Evolutionary conservation across 148 eudicot genomes (phyloP), one percentile per base, ranked within the genome.

Genomic region (Chenopodium berlandieri): DNA sequence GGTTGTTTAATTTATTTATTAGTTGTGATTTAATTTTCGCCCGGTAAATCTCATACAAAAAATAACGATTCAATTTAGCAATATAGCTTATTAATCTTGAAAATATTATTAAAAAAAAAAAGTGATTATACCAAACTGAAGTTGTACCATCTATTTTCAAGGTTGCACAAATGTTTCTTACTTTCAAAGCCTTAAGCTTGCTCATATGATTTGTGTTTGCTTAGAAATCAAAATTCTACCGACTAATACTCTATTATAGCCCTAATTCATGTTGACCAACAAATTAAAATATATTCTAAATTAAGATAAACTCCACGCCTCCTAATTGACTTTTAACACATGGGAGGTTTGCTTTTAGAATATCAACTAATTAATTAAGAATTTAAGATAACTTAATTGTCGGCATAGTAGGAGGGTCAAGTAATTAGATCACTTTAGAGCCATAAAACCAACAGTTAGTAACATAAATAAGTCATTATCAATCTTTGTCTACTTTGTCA

Each of bases 401-500:
- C 60, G 74, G 76, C 82, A 79, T 84, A 48, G 56, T 75, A 80
- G 72, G 46, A 80, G 83, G 76, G 30, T 17, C 19, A 84, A 84
- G 86, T 71, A 75, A 79, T 65, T 27, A 71, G 16, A 75, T 48
- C 22, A 60, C 58, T 70, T 79, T 64, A 4, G 68, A 40, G 62
- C 50, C 12, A 48, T 48, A 48, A 9, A 48, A 48, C 52, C 13
- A 48, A 9, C 52, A 40, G 44, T 40, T 5, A 6, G 44, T 40
- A 40, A 40, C 44, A 40, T 40, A 40, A 40, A 40, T 31, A 50
- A 50, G 72, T 69, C 72, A 69, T 69, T 46, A 16, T 69, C 31
- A 32, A 69, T 31, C 71, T 69, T 69, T 69, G 74, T 71, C 44
- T 71, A 37, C 25, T 71, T 71, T 17, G 79, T 77, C 79, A 77